Conservation (phyloP, 192 early-diverging fungal genomes). For the Funneliformis geosporum region DNA sequence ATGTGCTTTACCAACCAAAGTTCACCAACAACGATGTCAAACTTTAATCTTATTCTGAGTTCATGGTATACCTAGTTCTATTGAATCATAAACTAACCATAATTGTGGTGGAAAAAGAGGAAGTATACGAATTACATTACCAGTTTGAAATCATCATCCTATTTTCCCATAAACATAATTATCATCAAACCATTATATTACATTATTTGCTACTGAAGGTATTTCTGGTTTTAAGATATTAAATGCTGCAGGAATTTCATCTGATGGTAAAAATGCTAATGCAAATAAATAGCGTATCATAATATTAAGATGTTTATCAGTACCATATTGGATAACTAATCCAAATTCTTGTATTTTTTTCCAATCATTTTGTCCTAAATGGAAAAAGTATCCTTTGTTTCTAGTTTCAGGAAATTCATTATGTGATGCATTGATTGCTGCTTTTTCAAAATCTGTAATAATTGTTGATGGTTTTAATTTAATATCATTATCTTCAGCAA, state of each 20-base stretch:
- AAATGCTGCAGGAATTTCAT: slow-evolving; percentile 14
- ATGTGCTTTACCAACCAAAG: slow-evolving; percentile 2
- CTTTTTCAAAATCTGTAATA: slow-evolving; percentile 13
- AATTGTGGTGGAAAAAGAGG: neutral
- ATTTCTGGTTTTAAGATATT: neutral
- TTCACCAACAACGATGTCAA: neutral
- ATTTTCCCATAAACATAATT: too few relatives aligned
- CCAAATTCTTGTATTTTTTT: slow-evolving; percentile 1
- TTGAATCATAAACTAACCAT: neutral
- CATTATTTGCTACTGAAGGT: neutral
- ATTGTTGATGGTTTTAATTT: neutral
- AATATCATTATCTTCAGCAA: slow-evolving; percentile 5
- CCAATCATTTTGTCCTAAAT: neutral
- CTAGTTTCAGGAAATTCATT: neutral
- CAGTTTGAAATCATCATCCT: neutral
- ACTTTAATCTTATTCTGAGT: slow-evolving; percentile 11
- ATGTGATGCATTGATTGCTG: slow-evolving; percentile 6
- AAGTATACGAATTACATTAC: neutral
- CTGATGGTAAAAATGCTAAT: neutral
- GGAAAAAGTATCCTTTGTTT: slow-evolving; percentile 6
- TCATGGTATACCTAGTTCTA: neutral
- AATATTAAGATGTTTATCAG: neutral
- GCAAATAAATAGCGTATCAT: neutral
- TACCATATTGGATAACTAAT: neutral
- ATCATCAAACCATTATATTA: slow-evolving; percentile 13